These are phyloP conservation scores for Drosera spatulata DNA, from an alignment of 179 eudicot genomes.

Conservation along the genomic window DNA sequence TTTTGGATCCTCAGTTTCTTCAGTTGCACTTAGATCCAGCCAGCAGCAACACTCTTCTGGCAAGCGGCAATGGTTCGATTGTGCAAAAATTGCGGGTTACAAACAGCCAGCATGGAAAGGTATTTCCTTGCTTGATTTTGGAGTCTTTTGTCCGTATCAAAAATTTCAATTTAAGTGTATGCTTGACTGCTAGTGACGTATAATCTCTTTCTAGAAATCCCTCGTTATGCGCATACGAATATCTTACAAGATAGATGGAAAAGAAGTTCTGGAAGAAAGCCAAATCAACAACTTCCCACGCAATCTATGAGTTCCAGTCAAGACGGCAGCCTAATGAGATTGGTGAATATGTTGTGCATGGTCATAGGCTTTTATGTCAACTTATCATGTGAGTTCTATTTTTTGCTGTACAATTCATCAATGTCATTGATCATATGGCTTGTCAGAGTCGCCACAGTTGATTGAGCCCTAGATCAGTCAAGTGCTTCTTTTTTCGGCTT, in stretches of 20 bases:
- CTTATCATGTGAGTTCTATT: constrained; percentile 17
- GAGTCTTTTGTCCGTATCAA: too few relatives aligned
- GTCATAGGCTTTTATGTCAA: constrained; percentile 12
- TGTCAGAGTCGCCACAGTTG: constrained; percentile 1
- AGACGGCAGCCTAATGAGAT: constrained; percentile 6
- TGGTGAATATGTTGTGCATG: constrained; percentile 7
- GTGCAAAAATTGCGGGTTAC: constrained; percentile 63
- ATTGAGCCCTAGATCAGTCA: not conserved
- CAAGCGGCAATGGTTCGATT: constrained; percentile 59
- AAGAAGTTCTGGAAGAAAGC: constrained; percentile 85
- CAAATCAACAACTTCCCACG: constrained; percentile 87
- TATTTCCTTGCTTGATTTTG: constrained; percentile 8
- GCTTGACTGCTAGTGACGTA: not conserved
- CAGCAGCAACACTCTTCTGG: constrained; percentile 68
- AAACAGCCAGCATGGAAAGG: constrained; percentile 98
- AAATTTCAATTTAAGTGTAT: not conserved
- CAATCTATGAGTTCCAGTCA: constrained; percentile 34
- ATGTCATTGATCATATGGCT: constrained; percentile 7
- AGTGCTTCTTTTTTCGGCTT: not conserved
- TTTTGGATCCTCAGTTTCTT: constrained; percentile 53
- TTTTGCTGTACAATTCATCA: constrained; percentile 8
- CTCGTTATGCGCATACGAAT: constrained; percentile 90
- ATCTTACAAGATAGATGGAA: constrained; percentile 59
- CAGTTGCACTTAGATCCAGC: constrained; percentile 96
- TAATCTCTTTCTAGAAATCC: constrained; percentile 52